Base-by-base conservation (phyloP, 371 early-diverging fungal species). In the Lichtheimia ramosa region DNA sequence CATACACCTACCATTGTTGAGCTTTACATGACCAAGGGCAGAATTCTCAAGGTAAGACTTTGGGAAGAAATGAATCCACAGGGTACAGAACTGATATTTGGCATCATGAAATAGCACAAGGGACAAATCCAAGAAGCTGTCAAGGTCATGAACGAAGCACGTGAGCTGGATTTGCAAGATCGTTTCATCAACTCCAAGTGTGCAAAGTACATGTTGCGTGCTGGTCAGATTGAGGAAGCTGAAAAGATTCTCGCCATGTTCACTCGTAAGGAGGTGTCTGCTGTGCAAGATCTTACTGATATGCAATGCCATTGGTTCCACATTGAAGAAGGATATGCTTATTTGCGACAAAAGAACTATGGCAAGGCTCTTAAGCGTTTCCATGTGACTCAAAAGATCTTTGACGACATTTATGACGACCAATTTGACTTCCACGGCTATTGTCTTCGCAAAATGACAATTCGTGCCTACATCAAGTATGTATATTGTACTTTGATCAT, bases 341-440 rank as follows among this genome's bases (percentile, higher is more conserved):
- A 83, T 63, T 71, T 82, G 15, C 82, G 89, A 21, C 79, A 84
- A 58, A 85, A 86, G 39, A 79, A 90, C 20, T 75, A 83, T 43
- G 96, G 95, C 43, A 80, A 77, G 46, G 95, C 97, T 3, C 75
- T 98, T 62, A 96, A 95, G 79, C 83, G 87, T 48, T 90, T 88
- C 77, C 91, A 95, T 64, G 85, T 87, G 53, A 84, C 95, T 27
- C 88, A 89, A 40, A 89, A 88, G 73, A 83, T 90, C 66, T 96
- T 94, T 66, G 69, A 62, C 27, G 94, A 94, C 59, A 90, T 90
- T 66, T 87, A 86, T 57, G 96, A 95, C 63, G 97, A 96, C 64
- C 96, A 97, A 75, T 94, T 95, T 58, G 98, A 98, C 76, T 98
- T 97, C 85, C 98, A 98, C 68, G 80, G 86, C 28, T 98, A 97